Percentiles rank a stretch among this genome's conserved stretches.
phyloP scores from a whole-genome alignment of 805 yeast genomes.

The Candida argentea region DNA sequence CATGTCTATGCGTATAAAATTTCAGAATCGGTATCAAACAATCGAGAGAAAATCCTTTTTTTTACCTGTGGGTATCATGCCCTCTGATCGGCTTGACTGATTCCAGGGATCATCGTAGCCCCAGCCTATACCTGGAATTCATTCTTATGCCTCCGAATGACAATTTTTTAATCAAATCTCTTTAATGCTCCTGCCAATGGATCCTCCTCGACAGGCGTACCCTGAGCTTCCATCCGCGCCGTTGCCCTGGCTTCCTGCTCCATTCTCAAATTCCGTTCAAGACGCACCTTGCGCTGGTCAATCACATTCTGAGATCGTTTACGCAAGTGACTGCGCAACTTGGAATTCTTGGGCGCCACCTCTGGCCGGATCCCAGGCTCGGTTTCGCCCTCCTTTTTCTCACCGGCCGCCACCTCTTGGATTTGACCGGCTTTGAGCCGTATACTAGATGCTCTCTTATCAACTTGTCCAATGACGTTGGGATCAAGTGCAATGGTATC shows the following conservation, averaged over 20 bases:
- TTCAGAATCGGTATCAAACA: neutral
- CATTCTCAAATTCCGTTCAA: constrained; percentile 60
- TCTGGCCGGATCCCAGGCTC: constrained; percentile 57
- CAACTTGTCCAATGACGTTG: constrained; percentile 73
- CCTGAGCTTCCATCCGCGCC: constrained; percentile 32
- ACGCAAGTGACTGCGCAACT: constrained; percentile 68
- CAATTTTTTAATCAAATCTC: no score
- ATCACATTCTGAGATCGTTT: constrained; percentile 79
- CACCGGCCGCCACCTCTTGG: constrained; percentile 18
- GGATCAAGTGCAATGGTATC: constrained; percentile 93
- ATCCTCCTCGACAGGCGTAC: constrained; percentile 45
- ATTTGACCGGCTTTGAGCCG: constrained; percentile 57
- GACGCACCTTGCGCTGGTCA: constrained; percentile 72
- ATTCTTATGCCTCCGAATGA: no score
- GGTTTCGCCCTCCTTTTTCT: constrained; percentile 23
- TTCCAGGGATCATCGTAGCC: no score
- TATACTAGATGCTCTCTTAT: constrained; percentile 50
- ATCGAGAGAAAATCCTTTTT: no score
- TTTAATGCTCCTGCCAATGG: constrained; percentile 38
- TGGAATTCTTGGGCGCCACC: constrained; percentile 72
- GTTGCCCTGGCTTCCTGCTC: constrained; percentile 66
- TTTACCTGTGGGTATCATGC: no score
- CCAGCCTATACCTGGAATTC: no score
- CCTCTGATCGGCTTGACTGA: no score
- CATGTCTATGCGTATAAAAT: neutral